Percentiles rank a stretch among this genome's conserved stretches.
Conservation (phyloP, 2,329 filamentous ascomycete genomes). For the Madurella mycetomatis region DNA sequence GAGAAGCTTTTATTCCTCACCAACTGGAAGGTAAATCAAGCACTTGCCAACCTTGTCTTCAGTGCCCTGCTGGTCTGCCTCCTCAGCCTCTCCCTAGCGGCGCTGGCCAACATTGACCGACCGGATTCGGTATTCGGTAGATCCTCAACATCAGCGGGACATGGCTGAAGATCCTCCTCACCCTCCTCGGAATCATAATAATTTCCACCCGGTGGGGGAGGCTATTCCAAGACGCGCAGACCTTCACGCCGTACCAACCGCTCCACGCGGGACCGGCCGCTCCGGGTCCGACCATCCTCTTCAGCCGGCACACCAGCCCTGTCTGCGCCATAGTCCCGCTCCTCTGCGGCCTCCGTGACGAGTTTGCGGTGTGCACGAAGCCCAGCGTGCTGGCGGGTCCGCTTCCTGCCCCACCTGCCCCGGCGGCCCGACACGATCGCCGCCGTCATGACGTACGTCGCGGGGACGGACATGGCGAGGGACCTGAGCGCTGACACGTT, state of each 20-base stretch:
- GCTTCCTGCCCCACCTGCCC: conserved; percentile 24
- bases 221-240: conserved; percentile 25
- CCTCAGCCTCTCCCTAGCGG: conserved; percentile 22
- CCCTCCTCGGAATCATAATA: conserved; percentile 17
- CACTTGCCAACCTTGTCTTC: conserved; percentile 19
- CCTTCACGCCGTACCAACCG: conserved; percentile 20
- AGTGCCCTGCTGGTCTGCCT: conserved; percentile 20
- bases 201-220: conserved; percentile 22
- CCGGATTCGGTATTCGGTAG: conserved; percentile 21
- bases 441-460: conserved; percentile 27
- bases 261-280: conserved; percentile 16
- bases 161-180: conserved; percentile 21
- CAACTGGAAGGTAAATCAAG: conserved; percentile 14
- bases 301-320: conserved; percentile 17
- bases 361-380: conserved; percentile 23
- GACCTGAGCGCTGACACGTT: conserved; percentile 21
- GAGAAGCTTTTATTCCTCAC: conserved; percentile 2
- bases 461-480: conserved; percentile 20
- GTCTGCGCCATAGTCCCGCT: conserved; percentile 20
- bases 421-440: conserved; percentile 24
- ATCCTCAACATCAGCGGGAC: conserved; percentile 7
- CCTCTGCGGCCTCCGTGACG: conserved; percentile 18
- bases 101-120: conserved; percentile 19
- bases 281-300: conserved; percentile 20
- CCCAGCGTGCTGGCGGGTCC: no score